A percentile compares a stretch with the other conserved stretches of the same genome.
phyloP scores from a whole-genome alignment of 352 stramenopile genomes.

The Globisporangium alternatum region DNA sequence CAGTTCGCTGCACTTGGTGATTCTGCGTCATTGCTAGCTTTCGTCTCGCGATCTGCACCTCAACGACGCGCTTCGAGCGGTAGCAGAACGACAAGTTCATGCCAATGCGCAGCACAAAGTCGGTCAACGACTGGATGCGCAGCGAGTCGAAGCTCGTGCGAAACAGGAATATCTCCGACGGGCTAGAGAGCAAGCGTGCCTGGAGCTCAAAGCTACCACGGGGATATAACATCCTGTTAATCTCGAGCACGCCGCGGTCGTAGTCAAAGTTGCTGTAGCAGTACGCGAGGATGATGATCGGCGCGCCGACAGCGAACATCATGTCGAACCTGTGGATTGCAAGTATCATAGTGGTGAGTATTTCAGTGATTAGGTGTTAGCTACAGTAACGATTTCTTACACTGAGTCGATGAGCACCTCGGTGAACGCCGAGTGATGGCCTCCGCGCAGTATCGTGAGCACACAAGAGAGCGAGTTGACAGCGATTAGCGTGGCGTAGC shows the following conservation, averaged over 20 bases:
- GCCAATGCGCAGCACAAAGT: conserved; percentile 17
- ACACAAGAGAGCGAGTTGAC: conserved; percentile 21
- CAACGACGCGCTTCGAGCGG: conserved; percentile 26
- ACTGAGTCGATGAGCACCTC: conserved; percentile 35
- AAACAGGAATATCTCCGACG: conserved; percentile 25
- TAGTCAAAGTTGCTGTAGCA: conserved; percentile 26
- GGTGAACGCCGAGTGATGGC: conserved; percentile 14
- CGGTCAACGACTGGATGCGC: conserved; percentile 19
- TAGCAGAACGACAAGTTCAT: conserved; percentile 1
- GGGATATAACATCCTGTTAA: conserved; percentile 27
- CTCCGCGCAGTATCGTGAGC: not conserved
- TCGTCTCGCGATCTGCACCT: conserved; percentile 17
- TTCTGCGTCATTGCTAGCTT: too few relatives aligned
- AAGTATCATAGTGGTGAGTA: too few relatives aligned
- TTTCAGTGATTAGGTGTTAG: too few relatives aligned
- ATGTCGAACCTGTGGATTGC: conserved; percentile 29
- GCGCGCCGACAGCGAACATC: conserved; percentile 22
- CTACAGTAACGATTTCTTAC: too few relatives aligned
- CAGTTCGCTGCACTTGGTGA: too few relatives aligned
- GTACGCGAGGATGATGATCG: conserved; percentile 26
- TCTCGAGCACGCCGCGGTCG: conserved; percentile 19
- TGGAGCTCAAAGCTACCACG: conserved; percentile 29
- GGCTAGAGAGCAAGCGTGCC: conserved; percentile 24
- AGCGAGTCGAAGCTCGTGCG: conserved; percentile 30
- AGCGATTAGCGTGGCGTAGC: conserved; percentile 11